Evolutionary conservation across 345 rosid species (phyloP), one percentile per base, ranked within the genome.

Genomic region (Dipteronia sinensis): DNA sequence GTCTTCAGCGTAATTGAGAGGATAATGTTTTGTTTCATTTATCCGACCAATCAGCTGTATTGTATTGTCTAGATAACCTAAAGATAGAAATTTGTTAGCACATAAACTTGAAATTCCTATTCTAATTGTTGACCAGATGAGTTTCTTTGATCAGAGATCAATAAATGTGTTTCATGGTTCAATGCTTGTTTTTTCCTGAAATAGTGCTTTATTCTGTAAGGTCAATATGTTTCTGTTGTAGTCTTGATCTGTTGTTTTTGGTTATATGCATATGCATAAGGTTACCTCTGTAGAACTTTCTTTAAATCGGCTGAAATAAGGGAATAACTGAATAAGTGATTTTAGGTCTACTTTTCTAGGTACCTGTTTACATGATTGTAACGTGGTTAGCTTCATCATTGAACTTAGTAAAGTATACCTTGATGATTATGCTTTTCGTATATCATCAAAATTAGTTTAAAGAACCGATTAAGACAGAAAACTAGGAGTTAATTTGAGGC

Each of bases 381-480:
- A 61, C 15, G 3, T 9, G 49, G 49, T 25, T 62, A 27, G 19
- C 16, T 34, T 65, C 69, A 34, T 65, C 44, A 6, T 65, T 31
- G 46, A 29, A 40, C 46, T 34, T 31, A 15, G 12, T 65, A 31
- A 29, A 15, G 42, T 29, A 16, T 65, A 31, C 6, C 23, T 6
- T 65, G 69, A 65, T 65, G 40, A 65, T 65, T 65, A 65, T 29
- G n/a, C 40, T 16, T 51, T 49, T 31, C 15, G 16, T 49, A 17
- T 2, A 69, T 69, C 17, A 53, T 69, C 47, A 23, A 23, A 25
- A 49, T 7, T 69, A 11, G 23, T 13, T 49, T 15, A 46, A 44
- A 69, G 19, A 70, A 73, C 55, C 6, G 6, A 25, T 71, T 51
- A 51, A 46, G 42, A 38, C n/a, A 56, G 75, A 72, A 10, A 46